These are phyloP conservation scores for Globisporangium apiculatum DNA, from an alignment of 352 stramenopile species.

Conservation along the genomic window DNA sequence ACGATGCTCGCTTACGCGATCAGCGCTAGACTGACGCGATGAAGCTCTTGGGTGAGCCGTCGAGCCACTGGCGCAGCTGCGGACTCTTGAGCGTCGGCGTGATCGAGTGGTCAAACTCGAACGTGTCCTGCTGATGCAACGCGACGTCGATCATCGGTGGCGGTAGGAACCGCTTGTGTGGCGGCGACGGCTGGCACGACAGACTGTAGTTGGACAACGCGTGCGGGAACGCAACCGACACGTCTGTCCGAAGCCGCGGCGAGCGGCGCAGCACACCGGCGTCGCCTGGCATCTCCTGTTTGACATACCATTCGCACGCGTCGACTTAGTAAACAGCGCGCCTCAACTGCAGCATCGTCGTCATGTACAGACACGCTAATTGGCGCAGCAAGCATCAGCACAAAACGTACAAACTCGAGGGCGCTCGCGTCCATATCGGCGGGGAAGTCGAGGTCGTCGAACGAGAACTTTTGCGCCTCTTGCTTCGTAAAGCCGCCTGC, in stretches of 20 bases:
- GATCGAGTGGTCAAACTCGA: slow-evolving; percentile 82
- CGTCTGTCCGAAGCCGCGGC: slow-evolving; percentile 69
- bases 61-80: slow-evolving; percentile 77
- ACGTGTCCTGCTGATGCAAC: slow-evolving; percentile 64
- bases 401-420: slow-evolving; percentile 64
- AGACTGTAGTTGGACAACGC: slow-evolving; percentile 35
- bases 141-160: slow-evolving; percentile 69
- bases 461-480: slow-evolving; percentile 79
- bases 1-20: too few relatives aligned
- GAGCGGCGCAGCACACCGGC: slow-evolving; percentile 63
- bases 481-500: slow-evolving; percentile 49
- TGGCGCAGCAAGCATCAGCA: background rate
- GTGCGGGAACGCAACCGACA: slow-evolving; percentile 80
- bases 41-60: slow-evolving; percentile 77
- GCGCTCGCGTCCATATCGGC: slow-evolving; percentile 62
- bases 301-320: background rate
- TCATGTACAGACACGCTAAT: too few relatives aligned
- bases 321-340: too few relatives aligned
- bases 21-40: slow-evolving; percentile 58
- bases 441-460: slow-evolving; percentile 76
- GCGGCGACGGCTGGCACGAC: slow-evolving; percentile 41
- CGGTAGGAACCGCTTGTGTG: slow-evolving; percentile 66
- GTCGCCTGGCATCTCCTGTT: slow-evolving; percentile 67
- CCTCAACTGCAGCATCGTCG: too few relatives aligned
- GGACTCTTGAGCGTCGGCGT: slow-evolving; percentile 85